Base-by-base conservation (phyloP, 352 stramenopile genomes). In the Hyaloperonospora brassicae region DNA sequence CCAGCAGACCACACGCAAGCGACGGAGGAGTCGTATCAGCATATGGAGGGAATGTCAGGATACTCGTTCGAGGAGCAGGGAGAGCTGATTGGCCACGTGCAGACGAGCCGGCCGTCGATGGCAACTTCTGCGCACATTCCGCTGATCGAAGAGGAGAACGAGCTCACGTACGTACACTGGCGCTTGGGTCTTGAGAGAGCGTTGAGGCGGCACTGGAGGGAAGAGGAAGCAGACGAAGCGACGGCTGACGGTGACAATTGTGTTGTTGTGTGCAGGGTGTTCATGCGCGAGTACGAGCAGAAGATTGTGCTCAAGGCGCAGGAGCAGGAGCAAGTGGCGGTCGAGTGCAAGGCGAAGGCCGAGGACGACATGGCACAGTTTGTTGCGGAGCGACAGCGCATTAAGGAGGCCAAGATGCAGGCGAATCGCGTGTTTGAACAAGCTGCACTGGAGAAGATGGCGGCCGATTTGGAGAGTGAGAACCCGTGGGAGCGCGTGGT, bases 401-500 rank as follows among this genome's bases (percentile, higher is more conserved):
- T 91, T 39, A 89, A 94, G 55, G 89, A 97, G 65, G 70, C 76
- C 12, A 95, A 95, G 68, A 89, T 97, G 80, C 72, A 86, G 59
- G 80, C 90, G 38, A 98, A 98, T 67, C 85, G 92, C 55, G 81
- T 88, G 54, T 87, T 95, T 50, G 92, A 98, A 57, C 90, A 97
- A 68, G 85, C 89, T 12, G 97, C 95, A 40, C 69, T 98, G 46
- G 92, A 98, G 72, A 95, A 94, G 53, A 93, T 98, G 65, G 89
- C 93, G 55, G 88, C 87, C 8, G 90, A 98, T 61, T 68, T 98
- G 46, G 83, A 97, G 65, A 97, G 88, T 71, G 89, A 96, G 54
- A 97, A 97, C 73, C 87, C 78, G 48, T 98, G 89, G 89, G 88
- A 98, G 61, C 83, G 84, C 45, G 88, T 97, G 21, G 89, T 96